A percentile compares a stretch with the other conserved stretches of the same genome.
Conservation (phyloP, 495 filamentous ascomycete species). For the Halenospora varia region DNA sequence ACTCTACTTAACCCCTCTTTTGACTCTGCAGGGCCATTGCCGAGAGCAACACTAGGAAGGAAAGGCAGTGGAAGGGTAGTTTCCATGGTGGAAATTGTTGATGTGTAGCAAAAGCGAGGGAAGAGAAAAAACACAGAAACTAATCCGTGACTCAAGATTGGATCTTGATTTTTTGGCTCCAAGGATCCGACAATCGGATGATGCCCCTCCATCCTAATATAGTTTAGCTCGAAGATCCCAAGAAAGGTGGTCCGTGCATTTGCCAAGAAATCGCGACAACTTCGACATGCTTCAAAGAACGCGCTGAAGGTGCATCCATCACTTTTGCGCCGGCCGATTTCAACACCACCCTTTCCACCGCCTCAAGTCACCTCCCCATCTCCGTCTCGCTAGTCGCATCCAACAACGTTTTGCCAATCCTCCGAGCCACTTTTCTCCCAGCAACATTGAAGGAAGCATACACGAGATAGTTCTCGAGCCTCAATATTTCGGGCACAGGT, state of each 20-base stretch:
- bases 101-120: background rate
- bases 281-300: constrained; percentile 25
- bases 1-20: constrained; percentile 56
- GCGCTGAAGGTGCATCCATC: constrained; percentile 14
- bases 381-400: no score
- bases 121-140: background rate
- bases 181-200: background rate
- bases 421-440: no score
- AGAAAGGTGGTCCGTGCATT: background rate
- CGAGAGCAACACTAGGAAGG: constrained; percentile 54
- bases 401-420: no score
- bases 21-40: constrained; percentile 42
- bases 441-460: no score
- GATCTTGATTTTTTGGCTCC: background rate
- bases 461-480: no score
- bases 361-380: no score
- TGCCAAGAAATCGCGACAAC: constrained; percentile 4
- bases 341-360: no score
- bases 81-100: constrained; percentile 37
- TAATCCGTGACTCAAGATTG: background rate
- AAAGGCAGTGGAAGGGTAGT: constrained; percentile 52
- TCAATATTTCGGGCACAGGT: no score
- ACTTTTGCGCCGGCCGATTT: constrained; percentile 17
- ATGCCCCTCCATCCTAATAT: no score
- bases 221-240: no score